Evolutionary conservation across 768 basidiomycete species (phyloP), one percentile per base, ranked within the genome.

Genomic region (Russula vinacea): DNA sequence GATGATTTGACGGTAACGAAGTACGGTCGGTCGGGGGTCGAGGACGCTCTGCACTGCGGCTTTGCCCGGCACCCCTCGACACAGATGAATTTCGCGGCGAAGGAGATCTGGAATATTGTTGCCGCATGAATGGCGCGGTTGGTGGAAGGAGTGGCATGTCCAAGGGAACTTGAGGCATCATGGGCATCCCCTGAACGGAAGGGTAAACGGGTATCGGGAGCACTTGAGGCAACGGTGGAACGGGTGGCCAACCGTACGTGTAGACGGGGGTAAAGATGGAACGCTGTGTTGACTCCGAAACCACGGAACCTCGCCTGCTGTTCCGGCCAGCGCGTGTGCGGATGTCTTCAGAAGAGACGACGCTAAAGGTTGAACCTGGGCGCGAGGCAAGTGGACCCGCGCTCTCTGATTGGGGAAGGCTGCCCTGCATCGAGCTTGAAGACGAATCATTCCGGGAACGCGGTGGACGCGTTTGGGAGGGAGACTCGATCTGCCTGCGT

Each of bases 111-210:
- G 22, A 35, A 24, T 68, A 62, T 16, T 62, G 65, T 17, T 69
- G 67, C 19, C 60, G 56, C 69, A 70, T 70, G 52, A 70, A 70
- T 13, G 69, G 68, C 16, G 69, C 66, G 0, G 68, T 29, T 10
- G 69, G 69, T 29, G 69, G 69, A 26, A 69, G 66, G 24, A 70
- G 69, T 50, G 69, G 69, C 60, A 65, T 65, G 40, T 70, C 65
- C 69, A 64, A 57, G 47, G 56, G 51, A 50, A 47, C 64, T 29
- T 64, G 68, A 29, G 68, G 68, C 49, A 68, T 58, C 1, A 68
- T 39, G 5, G 68, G 66, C 47, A 69, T 65, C 29, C 58, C 40
- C 17, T 54, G 68, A 52, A 69, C 32, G 42, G 55, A 17, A 26
- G 66, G 24, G 49, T 56, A 67, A 35, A 56, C 33, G 26, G 66